Conservation (phyloP, 2,329 filamentous ascomycete species). For the Trichoderma sp. region DNA sequence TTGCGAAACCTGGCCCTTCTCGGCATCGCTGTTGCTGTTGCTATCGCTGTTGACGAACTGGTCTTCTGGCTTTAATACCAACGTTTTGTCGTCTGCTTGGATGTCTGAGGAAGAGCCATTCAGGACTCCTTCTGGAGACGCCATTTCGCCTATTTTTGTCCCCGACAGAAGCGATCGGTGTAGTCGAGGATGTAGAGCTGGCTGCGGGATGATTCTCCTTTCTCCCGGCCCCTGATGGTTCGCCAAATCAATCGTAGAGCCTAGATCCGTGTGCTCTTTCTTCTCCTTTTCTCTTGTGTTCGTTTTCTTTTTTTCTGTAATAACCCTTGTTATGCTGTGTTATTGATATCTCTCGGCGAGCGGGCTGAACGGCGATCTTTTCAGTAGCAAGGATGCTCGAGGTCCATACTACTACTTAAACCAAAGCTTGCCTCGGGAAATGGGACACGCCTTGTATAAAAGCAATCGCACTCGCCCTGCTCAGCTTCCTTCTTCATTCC, state of each 20-base stretch:
- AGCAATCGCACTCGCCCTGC: neutral
- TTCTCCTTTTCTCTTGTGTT: neutral
- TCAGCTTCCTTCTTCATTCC: neutral
- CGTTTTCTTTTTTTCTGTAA: neutral
- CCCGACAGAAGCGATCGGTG: neutral
- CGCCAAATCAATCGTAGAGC: neutral
- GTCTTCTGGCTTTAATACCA: constrained; percentile 9
- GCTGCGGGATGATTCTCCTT: neutral
- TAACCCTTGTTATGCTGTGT: neutral
- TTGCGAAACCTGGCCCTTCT: constrained; percentile 10
- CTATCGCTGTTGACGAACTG: constrained; percentile 12
- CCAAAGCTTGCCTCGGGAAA: neutral
- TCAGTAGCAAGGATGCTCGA: neutral
- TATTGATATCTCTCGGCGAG: neutral
- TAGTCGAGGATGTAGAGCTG: neutral
- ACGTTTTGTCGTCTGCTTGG: constrained; percentile 9
- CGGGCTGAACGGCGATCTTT: neutral
- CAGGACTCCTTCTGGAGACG: neutral
- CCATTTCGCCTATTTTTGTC: neutral
- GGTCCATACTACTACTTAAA: neutral
- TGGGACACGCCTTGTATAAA: neutral
- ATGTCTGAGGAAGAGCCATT: neutral
- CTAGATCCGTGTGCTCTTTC: neutral
- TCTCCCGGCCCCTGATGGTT: neutral
- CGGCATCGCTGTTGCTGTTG: constrained; percentile 22